phyloP scores from a whole-genome alignment of 306 rosid genomes.

The Gillenia trifoliata region DNA sequence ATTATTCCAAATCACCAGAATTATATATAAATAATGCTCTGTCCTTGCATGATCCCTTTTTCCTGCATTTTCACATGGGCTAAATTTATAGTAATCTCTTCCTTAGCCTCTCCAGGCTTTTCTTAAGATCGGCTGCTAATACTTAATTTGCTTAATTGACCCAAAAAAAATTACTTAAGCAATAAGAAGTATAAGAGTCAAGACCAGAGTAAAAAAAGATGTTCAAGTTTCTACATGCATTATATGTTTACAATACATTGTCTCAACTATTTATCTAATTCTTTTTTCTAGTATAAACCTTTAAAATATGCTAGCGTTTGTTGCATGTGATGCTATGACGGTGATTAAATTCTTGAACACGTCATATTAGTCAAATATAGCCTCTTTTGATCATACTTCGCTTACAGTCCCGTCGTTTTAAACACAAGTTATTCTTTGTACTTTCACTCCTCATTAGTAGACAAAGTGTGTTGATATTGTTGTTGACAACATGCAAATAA shows the following conservation, averaged over 20 bases:
- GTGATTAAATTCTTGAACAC: not conserved
- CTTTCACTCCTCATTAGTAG: too few relatives aligned
- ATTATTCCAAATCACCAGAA: not conserved
- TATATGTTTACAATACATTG: too few relatives aligned
- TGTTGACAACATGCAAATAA: too few relatives aligned
- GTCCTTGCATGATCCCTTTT: not conserved
- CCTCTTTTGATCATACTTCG: too few relatives aligned
- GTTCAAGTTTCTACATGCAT: not conserved
- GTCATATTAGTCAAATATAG: too few relatives aligned
- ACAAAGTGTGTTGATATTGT: too few relatives aligned
- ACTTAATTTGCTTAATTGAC: not conserved
- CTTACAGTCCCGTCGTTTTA: too few relatives aligned
- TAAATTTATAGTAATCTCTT: not conserved
- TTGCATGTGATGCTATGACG: not conserved
- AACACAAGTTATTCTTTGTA: too few relatives aligned
- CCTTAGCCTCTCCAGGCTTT: not conserved
- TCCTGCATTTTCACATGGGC: not conserved
- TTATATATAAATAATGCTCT: not conserved
- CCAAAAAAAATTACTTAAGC: too few relatives aligned
- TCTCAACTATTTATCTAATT: not conserved
- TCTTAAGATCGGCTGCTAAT: not conserved
- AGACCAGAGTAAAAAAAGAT: not conserved
- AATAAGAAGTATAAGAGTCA: not conserved
- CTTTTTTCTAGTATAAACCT: too few relatives aligned
- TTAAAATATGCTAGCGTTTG: not conserved